A percentile compares a stretch with the other conserved stretches of the same genome.
phyloP scores from a whole-genome alignment of 2,329 filamentous ascomycete species.

The Arthroderma uncinatum region DNA sequence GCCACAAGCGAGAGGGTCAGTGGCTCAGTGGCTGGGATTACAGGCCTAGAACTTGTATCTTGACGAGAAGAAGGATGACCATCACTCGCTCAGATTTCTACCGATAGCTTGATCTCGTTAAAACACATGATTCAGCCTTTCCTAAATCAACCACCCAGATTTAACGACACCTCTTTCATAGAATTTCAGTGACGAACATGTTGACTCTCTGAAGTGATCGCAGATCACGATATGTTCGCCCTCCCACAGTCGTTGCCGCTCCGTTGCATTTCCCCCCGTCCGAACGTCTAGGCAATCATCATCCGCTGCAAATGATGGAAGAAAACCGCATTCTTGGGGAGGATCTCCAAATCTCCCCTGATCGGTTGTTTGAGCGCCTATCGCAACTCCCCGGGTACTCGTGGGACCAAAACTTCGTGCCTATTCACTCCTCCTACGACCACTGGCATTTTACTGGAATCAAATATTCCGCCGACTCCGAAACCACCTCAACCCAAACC shows the following conservation, averaged over 20 bases:
- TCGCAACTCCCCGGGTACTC: slow-evolving; percentile 62
- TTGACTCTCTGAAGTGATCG: neutral
- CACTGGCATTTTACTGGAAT: slow-evolving; percentile 68
- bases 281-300: neutral
- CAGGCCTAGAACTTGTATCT: neutral
- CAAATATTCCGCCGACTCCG: slow-evolving; percentile 44
- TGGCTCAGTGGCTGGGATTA: neutral
- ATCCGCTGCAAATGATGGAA: slow-evolving; percentile 15
- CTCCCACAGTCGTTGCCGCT: neutral
- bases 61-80: neutral
- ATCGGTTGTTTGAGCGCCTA: slow-evolving; percentile 60
- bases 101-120: neutral
- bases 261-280: neutral
- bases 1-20: neutral
- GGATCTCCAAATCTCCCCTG: slow-evolving; percentile 46
- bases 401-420: slow-evolving; percentile 55
- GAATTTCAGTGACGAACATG: neutral
- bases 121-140: neutral
- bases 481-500: slow-evolving; percentile 16
- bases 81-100: neutral
- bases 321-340: slow-evolving; percentile 31
- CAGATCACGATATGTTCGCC: neutral
- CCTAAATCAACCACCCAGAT: neutral
- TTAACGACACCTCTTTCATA: neutral
- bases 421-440: slow-evolving; percentile 58